These are phyloP conservation scores for Incumbomyces delicatus DNA, from an alignment of 2,329 filamentous ascomycete species.

Conservation along the genomic window DNA sequence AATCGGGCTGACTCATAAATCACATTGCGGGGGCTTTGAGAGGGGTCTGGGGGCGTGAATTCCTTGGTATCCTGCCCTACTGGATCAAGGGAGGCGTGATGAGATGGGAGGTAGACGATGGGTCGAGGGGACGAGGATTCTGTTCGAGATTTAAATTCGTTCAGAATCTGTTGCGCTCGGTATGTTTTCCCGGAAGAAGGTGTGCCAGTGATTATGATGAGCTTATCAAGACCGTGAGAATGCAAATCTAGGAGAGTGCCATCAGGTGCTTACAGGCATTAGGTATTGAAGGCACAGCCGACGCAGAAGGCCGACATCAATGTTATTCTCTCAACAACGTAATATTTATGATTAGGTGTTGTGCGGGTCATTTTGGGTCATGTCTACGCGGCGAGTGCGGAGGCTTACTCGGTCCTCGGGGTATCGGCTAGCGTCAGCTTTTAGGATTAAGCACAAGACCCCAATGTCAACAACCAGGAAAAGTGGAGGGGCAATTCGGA, in stretches of 20 bases:
- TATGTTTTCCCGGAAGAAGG: conserved; percentile 55
- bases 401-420: too few species aligned
- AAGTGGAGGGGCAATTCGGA: too few species aligned
- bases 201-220: conserved; percentile 53
- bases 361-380: too few species aligned
- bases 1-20: conserved; percentile 19
- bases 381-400: too few species aligned
- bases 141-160: conserved; percentile 38
- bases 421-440: too few species aligned
- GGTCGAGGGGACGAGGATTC: conserved; percentile 22
- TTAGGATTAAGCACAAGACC: too few species aligned
- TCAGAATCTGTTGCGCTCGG: conserved; percentile 48
- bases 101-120: conserved; percentile 42
- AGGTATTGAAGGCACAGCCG: neutral
- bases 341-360: too few species aligned
- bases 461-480: too few species aligned
- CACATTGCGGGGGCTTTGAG: conserved; percentile 21
- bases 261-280: conserved; percentile 17
- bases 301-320: too few species aligned
- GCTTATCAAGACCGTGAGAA: conserved; percentile 29
- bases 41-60: conserved; percentile 38
- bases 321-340: too few species aligned
- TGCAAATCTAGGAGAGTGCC: neutral
- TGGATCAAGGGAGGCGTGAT: conserved; percentile 38
- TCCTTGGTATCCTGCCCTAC: conserved; percentile 34